Evolutionary conservation across 768 basidiomycete genomes (phyloP).

Genomic region (Tubosaeta sp.): DNA sequence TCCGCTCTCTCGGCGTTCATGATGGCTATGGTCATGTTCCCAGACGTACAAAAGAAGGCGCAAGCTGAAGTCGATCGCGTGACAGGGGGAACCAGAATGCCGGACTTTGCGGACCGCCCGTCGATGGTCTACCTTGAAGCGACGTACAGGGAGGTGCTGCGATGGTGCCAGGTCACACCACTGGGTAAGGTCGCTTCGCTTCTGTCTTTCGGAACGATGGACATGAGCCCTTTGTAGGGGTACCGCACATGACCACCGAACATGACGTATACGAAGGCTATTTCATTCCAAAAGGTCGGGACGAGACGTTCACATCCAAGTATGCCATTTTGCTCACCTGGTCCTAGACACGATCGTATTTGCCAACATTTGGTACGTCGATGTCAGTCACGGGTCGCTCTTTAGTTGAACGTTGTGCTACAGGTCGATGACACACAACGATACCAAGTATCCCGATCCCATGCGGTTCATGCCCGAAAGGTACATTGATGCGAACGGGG

Average conservation of each 20-base stretch:
- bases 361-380: constrained; percentile 14
- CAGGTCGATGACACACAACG: constrained; percentile 27
- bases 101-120: constrained; percentile 16
- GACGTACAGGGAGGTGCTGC: constrained; percentile 16
- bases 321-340: not conserved
- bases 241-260: constrained; percentile 23
- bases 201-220: not conserved
- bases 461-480: constrained; percentile 20
- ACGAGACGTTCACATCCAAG: not conserved
- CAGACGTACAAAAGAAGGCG: constrained; percentile 21
- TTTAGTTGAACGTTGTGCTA: not conserved
- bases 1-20: constrained; percentile 24
- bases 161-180: constrained; percentile 24
- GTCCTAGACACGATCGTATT: constrained; percentile 23
- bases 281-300: constrained; percentile 19
- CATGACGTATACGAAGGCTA: constrained; percentile 15
- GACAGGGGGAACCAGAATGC: constrained; percentile 14
- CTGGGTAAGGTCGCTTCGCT: constrained; percentile 12
- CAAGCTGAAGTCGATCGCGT: constrained; percentile 27
- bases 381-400: not conserved
- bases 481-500: constrained; percentile 14
- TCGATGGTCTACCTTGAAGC: constrained; percentile 26
- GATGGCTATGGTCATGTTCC: constrained; percentile 25
- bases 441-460: constrained; percentile 19
- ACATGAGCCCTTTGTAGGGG: constrained; percentile 12